A percentile compares a stretch with the other conserved stretches of the same genome.
Evolutionary conservation across 192 early-diverging fungal genomes (phyloP).

Genomic region (Coemansia sp.): DNA sequence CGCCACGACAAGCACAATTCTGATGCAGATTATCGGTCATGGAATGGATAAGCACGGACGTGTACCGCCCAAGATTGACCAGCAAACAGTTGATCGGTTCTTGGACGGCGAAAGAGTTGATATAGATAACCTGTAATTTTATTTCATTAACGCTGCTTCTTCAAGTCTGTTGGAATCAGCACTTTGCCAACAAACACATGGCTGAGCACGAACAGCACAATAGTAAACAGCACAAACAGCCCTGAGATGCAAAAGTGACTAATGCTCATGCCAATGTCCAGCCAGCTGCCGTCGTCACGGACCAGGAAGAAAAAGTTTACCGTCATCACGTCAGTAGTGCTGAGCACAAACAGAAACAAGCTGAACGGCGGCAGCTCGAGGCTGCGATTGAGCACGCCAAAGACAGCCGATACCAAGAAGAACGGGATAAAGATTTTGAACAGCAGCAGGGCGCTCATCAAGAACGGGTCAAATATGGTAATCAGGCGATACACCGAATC

Average conservation of each 20-base stretch:
- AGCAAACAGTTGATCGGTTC: constrained; percentile 33
- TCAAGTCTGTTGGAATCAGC: constrained; percentile 31
- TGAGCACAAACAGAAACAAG: constrained; percentile 81
- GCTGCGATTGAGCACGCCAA: constrained; percentile 73
- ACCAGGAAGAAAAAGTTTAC: constrained; percentile 97
- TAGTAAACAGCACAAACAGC: constrained; percentile 90
- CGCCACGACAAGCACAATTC: constrained; percentile 20
- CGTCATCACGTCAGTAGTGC: constrained; percentile 90
- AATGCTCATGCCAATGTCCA: constrained; percentile 96
- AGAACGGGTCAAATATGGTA: constrained; percentile 87
- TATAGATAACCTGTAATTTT: not conserved
- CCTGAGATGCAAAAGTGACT: constrained; percentile 92
- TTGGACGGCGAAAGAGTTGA: constrained; percentile 21
- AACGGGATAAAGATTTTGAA: constrained; percentile 94
- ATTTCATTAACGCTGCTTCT: constrained; percentile 30
- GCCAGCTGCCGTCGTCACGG: constrained; percentile 86
- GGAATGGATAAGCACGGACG: constrained; percentile 35
- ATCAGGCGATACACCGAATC: constrained; percentile 87
- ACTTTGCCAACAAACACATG: constrained; percentile 59
- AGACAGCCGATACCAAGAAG: constrained; percentile 82
- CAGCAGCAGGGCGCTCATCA: constrained; percentile 83
- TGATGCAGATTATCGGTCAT: constrained; percentile 42
- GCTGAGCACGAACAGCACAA: constrained; percentile 79
- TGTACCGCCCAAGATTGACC: constrained; percentile 18
- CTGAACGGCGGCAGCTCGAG: constrained; percentile 83